A percentile compares a stretch with the other conserved stretches of the same genome.
phyloP scores from a whole-genome alignment of 2,329 filamentous ascomycete species.

The Volutella citrinella region DNA sequence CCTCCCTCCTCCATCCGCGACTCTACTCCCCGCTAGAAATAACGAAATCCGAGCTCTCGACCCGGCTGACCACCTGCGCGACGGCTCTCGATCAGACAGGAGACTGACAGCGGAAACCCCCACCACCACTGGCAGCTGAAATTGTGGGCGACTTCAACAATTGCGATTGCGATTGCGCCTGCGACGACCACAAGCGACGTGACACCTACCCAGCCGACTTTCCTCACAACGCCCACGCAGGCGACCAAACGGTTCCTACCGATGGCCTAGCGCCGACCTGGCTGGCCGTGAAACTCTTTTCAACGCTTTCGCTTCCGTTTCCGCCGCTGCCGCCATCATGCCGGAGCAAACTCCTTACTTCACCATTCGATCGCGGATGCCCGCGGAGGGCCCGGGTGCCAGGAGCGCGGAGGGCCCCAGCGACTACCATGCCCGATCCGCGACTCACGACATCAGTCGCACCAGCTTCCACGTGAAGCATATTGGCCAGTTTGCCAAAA shows the following conservation, averaged over 20 bases:
- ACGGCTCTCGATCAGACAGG: conserved; percentile 2
- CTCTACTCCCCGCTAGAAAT: conserved; percentile 13
- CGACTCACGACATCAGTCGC: conserved; percentile 57
- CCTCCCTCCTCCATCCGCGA: conserved; percentile 9
- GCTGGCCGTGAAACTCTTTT: too few species aligned
- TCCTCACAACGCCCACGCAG: too few species aligned
- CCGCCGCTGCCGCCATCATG: conserved; percentile 37
- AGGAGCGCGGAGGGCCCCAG: conserved; percentile 39
- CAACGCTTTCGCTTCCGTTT: too few species aligned
- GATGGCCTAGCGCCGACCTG: conserved; percentile 6
- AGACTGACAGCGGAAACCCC: conserved; percentile 7
- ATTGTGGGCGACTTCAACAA: too few species aligned
- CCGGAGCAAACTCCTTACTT: conserved; percentile 47
- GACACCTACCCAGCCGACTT: too few species aligned
- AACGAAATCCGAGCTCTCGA: conserved; percentile 2
- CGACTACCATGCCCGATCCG: conserved; percentile 30
- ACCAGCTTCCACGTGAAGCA: conserved; percentile 58
- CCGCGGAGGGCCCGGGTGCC: conserved; percentile 43
- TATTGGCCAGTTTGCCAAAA: conserved; percentile 51
- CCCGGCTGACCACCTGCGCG: conserved; percentile 14
- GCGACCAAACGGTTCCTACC: too few species aligned
- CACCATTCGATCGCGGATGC: conserved; percentile 49
- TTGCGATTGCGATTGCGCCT: conserved; percentile 6
- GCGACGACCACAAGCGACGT: too few species aligned
- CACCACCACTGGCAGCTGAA: too few species aligned